A percentile compares a stretch with the other conserved stretches of the same genome.
These are phyloP conservation scores for Ramaria sp. DNA, from an alignment of 768 basidiomycete genomes.

Conservation along the genomic window DNA sequence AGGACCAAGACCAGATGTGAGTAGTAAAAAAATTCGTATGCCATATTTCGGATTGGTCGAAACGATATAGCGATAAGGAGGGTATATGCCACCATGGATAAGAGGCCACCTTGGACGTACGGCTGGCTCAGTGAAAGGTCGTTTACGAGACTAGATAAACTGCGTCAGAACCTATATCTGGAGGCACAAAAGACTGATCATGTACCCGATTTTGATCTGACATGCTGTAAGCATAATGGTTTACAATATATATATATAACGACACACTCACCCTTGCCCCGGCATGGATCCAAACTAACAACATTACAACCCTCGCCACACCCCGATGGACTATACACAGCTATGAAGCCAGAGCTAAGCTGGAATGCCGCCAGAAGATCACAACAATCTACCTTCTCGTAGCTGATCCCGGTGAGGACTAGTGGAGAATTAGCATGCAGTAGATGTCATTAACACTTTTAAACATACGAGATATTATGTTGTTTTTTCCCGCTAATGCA, in stretches of 20 bases:
- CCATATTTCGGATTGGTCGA: constrained; percentile 33
- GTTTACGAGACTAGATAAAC: background rate
- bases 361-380: background rate
- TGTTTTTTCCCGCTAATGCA: constrained; percentile 53
- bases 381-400: constrained; percentile 30
- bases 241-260: background rate
- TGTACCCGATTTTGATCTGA: background rate
- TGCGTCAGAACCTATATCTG: background rate
- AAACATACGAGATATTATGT: constrained; percentile 33
- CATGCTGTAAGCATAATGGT: background rate
- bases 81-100: constrained; percentile 28
- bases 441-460: background rate
- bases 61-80: constrained; percentile 38
- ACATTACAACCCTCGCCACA: constrained; percentile 33
- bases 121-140: constrained; percentile 4
- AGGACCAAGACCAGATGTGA: constrained; percentile 33
- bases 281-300: constrained; percentile 40
- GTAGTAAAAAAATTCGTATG: constrained; percentile 44
- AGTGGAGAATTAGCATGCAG: background rate
- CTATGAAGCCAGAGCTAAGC: constrained; percentile 13
- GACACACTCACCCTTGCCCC: constrained; percentile 27
- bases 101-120: constrained; percentile 25
- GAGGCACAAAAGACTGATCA: background rate
- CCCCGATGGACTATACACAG: constrained; percentile 38
- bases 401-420: constrained; percentile 46